These are phyloP conservation scores for Talaromyces thailandensis DNA, from an alignment of 495 filamentous ascomycete genomes.

Conservation along the genomic window DNA sequence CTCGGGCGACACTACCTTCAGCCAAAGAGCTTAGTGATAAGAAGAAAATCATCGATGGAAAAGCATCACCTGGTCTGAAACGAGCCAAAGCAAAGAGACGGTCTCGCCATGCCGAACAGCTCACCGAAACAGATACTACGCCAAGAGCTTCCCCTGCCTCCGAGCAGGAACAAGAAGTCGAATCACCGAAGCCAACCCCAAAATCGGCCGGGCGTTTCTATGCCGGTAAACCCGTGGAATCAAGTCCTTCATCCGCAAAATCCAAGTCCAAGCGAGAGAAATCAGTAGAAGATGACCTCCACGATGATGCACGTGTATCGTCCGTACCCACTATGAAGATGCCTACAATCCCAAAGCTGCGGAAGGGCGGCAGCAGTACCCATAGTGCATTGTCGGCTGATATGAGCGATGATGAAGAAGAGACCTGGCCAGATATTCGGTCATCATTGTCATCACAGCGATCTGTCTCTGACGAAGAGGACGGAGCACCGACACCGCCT, in stretches of 20 bases:
- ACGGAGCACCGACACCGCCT: conserved; percentile 43
- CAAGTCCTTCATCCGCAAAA: conserved; percentile 15
- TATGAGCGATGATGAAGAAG: conserved; percentile 24
- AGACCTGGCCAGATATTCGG: conserved; percentile 16
- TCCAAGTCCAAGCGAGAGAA: conserved; percentile 14
- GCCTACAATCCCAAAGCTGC: conserved; percentile 48
- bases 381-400: conserved; percentile 23
- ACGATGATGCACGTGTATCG: conserved; percentile 37
- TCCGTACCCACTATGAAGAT: conserved; percentile 48
- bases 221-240: conserved; percentile 6
- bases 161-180: conserved; percentile 9
- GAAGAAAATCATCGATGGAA: conserved; percentile 13
- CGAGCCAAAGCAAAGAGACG: conserved; percentile 46
- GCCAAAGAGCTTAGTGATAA: conserved; percentile 6
- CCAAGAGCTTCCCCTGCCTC: conserved; percentile 13
- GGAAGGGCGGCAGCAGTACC: conserved; percentile 26
- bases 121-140: conserved; percentile 19
- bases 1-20: conserved; percentile 2
- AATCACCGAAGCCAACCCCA: conserved; percentile 3
- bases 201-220: conserved; percentile 1
- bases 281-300: background rate
- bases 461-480: conserved; percentile 12
- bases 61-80: conserved; percentile 34
- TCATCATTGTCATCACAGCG: conserved; percentile 9
- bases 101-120: conserved; percentile 34